These are phyloP conservation scores for Saturnispora bothae DNA, from an alignment of 805 yeast genomes.

Conservation along the genomic window DNA sequence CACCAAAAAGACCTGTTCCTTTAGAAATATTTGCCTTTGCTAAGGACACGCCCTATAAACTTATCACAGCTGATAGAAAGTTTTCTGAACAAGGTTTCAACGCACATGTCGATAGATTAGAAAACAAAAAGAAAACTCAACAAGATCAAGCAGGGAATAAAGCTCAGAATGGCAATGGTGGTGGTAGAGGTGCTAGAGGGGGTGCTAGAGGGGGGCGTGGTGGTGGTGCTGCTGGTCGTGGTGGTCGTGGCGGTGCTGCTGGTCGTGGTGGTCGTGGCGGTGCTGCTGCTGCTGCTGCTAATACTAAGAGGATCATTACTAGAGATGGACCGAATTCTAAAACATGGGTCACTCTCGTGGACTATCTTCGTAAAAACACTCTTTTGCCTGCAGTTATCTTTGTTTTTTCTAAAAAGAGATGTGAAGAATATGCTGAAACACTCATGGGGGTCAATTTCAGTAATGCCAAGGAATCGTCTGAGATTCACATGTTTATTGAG, in stretches of 20 bases:
- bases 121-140: conserved; percentile 27
- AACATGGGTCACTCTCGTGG: conserved; percentile 68
- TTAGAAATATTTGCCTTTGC: conserved; percentile 82
- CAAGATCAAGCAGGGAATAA: conserved; percentile 1
- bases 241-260: conserved; percentile 25
- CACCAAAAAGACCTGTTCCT: conserved; percentile 96
- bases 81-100: conserved; percentile 58
- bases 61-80: conserved; percentile 62
- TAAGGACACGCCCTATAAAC: conserved; percentile 57
- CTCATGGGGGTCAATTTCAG: conserved; percentile 68
- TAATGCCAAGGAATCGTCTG: conserved; percentile 76
- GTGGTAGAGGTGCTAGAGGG: conserved; percentile 27
- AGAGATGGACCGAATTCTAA: conserved; percentile 67
- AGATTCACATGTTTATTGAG: conserved; percentile 87
- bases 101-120: conserved; percentile 44
- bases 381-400: conserved; percentile 88
- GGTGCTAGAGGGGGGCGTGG: conserved; percentile 18
- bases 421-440: conserved; percentile 87
- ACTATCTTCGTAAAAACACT: conserved; percentile 52
- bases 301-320: conserved; percentile 29
- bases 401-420: conserved; percentile 86
- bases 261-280: conserved; percentile 25
- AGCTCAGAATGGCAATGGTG: conserved; percentile 21
- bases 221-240: conserved; percentile 26
- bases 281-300: conserved; percentile 20